Conservation (phyloP, 495 filamentous ascomycete genomes). For the Copromyces sp. region DNA sequence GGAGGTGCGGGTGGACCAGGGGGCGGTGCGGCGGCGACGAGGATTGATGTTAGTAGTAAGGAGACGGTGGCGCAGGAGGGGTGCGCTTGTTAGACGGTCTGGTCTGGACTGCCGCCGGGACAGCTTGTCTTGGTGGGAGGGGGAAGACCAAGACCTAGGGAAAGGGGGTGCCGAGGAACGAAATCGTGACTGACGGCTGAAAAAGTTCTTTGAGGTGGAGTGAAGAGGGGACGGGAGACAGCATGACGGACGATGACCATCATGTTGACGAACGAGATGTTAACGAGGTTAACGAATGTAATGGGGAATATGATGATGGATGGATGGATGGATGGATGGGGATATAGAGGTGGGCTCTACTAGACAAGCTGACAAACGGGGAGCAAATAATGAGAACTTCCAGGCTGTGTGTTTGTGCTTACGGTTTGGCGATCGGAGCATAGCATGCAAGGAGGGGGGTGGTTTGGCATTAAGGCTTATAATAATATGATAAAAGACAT, state of each 20-base stretch:
- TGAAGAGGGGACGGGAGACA: background rate
- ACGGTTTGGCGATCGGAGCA: constrained; percentile 6
- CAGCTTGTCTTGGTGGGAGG: background rate
- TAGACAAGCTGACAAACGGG: background rate
- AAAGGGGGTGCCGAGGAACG: background rate
- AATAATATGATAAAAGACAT: constrained; percentile 4
- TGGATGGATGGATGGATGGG: background rate
- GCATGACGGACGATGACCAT: background rate
- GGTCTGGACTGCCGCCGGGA: background rate
- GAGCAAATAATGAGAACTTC: background rate
- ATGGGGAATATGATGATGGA: background rate
- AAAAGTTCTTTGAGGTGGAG: background rate
- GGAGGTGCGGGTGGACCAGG: background rate
- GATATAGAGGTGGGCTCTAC: background rate
- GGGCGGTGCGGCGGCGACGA: constrained; percentile 16
- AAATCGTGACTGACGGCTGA: background rate
- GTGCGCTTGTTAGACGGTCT: constrained; percentile 57
- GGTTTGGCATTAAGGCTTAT: constrained; percentile 10
- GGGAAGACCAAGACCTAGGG: background rate
- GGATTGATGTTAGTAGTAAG: constrained; percentile 94
- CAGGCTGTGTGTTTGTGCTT: background rate
- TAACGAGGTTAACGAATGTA: background rate
- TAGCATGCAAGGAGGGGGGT: constrained; percentile 6
- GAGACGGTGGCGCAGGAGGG: constrained; percentile 60
- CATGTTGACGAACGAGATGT: background rate